These are phyloP conservation scores for Coniochaeta sp. DNA, from an alignment of 2,329 filamentous ascomycete species.

Conservation along the genomic window DNA sequence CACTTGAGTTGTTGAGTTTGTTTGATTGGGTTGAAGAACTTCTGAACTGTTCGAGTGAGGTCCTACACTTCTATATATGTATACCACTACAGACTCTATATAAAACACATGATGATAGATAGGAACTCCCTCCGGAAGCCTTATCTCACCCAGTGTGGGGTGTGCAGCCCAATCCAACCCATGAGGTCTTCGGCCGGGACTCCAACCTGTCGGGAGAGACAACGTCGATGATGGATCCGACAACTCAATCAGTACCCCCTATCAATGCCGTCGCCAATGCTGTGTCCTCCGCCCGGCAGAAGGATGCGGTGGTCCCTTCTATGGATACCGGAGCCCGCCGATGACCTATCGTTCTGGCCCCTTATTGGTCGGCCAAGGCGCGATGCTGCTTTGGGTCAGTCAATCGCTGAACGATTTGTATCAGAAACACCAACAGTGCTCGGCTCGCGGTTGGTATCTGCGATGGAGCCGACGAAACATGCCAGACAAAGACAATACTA, in stretches of 20 bases:
- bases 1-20: not conserved
- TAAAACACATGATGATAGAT: not conserved
- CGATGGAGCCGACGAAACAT: not conserved
- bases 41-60: no score
- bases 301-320: not conserved
- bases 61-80: not conserved
- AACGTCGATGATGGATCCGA: not conserved
- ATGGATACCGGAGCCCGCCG: not conserved
- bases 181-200: not conserved
- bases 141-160: not conserved
- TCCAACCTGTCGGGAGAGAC: not conserved
- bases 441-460: not conserved
- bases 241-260: not conserved
- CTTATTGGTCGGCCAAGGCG: not conserved
- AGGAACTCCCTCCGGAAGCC: not conserved
- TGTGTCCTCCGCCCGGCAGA: not conserved
- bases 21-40: not conserved
- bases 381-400: not conserved
- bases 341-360: not conserved
- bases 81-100: no score
- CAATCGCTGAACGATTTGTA: not conserved
- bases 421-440: not conserved
- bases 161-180: not conserved
- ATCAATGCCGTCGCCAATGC: not conserved
- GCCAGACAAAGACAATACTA: not conserved